phyloP scores from a whole-genome alignment of 495 filamentous ascomycete genomes.

The Clohesyomyces aquaticus region DNA sequence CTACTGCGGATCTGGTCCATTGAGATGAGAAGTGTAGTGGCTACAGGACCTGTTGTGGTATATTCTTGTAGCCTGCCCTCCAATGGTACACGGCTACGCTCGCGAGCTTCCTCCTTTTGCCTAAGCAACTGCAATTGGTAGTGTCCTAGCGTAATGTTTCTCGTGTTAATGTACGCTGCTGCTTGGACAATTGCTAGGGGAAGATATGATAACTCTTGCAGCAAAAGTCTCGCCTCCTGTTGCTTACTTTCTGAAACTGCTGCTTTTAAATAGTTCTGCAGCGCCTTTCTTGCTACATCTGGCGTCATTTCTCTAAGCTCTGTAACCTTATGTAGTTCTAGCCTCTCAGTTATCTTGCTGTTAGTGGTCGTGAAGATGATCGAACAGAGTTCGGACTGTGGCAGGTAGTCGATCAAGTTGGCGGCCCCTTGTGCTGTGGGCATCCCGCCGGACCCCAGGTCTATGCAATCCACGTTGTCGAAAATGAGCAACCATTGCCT shows the following conservation, averaged over 20 bases:
- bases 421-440: neutral
- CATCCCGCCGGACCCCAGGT: slow-evolving; percentile 7
- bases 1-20: slow-evolving; percentile 34
- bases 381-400: slow-evolving; percentile 20
- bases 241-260: slow-evolving; percentile 22
- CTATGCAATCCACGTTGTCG: slow-evolving; percentile 39
- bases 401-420: slow-evolving; percentile 30
- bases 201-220: slow-evolving; percentile 37
- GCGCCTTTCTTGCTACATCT: neutral
- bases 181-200: slow-evolving; percentile 44
- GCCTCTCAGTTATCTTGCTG: slow-evolving; percentile 9
- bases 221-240: slow-evolving; percentile 18
- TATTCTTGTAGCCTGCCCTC: slow-evolving; percentile 15
- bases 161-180: slow-evolving; percentile 39
- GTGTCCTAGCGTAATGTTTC: neutral
- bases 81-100: neutral
- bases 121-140: neutral
- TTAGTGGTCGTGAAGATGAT: slow-evolving; percentile 40
- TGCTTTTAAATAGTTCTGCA: neutral
- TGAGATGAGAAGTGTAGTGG: slow-evolving; percentile 36
- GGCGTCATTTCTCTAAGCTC: neutral
- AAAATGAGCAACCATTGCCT: slow-evolving; percentile 27
- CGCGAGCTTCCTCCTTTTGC: neutral
- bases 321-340: slow-evolving; percentile 22
- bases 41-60: slow-evolving; percentile 24